phyloP scores from a whole-genome alignment of 106 monocot species.

The Allium fistulosum region DNA sequence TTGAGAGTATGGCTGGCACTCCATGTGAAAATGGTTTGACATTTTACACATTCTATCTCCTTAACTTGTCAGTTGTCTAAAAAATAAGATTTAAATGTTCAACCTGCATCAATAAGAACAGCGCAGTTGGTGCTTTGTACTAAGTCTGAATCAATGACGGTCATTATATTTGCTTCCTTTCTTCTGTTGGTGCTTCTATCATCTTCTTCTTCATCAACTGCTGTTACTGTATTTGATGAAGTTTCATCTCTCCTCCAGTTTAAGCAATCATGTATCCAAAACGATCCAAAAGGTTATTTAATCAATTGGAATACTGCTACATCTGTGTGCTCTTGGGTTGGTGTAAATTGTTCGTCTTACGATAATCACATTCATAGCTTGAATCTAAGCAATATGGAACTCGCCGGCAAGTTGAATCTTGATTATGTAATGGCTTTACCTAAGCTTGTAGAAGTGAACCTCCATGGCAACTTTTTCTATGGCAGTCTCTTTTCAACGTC shows the following conservation, averaged over 20 bases:
- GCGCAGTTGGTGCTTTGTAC: too few relatives aligned
- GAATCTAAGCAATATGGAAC: constrained; percentile 26
- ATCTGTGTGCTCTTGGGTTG: constrained; percentile 42
- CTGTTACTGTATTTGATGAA: constrained; percentile 10
- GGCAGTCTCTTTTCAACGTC: constrained; percentile 30
- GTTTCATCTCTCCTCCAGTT: constrained; percentile 27
- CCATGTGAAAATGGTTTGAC: too few relatives aligned
- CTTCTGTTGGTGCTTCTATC: constrained; percentile 18
- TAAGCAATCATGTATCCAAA: constrained; percentile 28
- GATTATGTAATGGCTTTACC: constrained; percentile 26
- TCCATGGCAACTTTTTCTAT: constrained; percentile 35
- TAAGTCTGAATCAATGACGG: constrained; percentile 14
- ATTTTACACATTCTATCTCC: too few relatives aligned
- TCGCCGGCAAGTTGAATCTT: constrained; percentile 23
- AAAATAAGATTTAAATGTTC: too few relatives aligned
- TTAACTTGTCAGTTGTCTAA: too few relatives aligned
- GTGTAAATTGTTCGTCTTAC: constrained; percentile 32
- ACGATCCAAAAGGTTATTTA: constrained; percentile 23
- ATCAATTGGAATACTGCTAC: constrained; percentile 18
- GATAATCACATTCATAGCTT: constrained; percentile 24
- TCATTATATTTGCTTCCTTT: constrained; percentile 3
- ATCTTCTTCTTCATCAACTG: constrained; percentile 1
- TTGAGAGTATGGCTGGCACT: too few relatives aligned
- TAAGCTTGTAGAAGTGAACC: constrained; percentile 17
- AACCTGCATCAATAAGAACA: too few relatives aligned